These are phyloP conservation scores for Hebeloma cylindrosporum DNA, from an alignment of 768 basidiomycete species.

Conservation along the genomic window DNA sequence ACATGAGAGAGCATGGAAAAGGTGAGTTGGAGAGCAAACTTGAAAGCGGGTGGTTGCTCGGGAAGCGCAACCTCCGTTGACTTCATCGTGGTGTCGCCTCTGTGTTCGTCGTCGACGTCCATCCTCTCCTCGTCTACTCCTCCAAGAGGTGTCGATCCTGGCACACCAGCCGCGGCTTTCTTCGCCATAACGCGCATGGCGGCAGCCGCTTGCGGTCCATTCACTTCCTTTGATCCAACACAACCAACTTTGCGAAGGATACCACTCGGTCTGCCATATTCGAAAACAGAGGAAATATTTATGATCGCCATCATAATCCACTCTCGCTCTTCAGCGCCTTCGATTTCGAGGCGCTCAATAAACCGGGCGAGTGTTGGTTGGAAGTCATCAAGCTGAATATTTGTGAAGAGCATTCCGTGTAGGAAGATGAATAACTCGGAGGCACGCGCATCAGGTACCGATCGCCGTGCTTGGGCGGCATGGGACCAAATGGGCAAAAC, in stretches of 20 bases:
- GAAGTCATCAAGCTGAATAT: slow-evolving; percentile 93
- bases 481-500: slow-evolving; percentile 87
- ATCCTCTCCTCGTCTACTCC: slow-evolving; percentile 56
- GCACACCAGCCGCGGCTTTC: slow-evolving; percentile 36
- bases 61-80: slow-evolving; percentile 28
- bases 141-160: slow-evolving; percentile 19
- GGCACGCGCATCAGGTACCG: slow-evolving; percentile 69
- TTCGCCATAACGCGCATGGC: slow-evolving; percentile 54
- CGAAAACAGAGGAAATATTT: slow-evolving; percentile 79
- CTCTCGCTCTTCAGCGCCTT: slow-evolving; percentile 77
- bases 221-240: slow-evolving; percentile 40
- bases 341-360: slow-evolving; percentile 82
- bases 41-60: slow-evolving; percentile 66
- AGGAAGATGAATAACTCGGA: slow-evolving; percentile 87
- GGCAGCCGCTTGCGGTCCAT: slow-evolving; percentile 29
- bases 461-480: slow-evolving; percentile 68
- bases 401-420: slow-evolving; percentile 97
- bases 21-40: slow-evolving; percentile 73
- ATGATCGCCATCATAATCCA: slow-evolving; percentile 97
- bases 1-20: slow-evolving; percentile 76
- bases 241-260: slow-evolving; percentile 66
- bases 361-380: slow-evolving; percentile 77
- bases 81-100: slow-evolving; percentile 19
- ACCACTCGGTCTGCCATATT: slow-evolving; percentile 80
- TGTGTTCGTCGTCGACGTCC: slow-evolving; percentile 32